These are phyloP conservation scores for Stachybotrys chlorohalonatus DNA, from an alignment of 2,329 filamentous ascomycete species.

Conservation along the genomic window DNA sequence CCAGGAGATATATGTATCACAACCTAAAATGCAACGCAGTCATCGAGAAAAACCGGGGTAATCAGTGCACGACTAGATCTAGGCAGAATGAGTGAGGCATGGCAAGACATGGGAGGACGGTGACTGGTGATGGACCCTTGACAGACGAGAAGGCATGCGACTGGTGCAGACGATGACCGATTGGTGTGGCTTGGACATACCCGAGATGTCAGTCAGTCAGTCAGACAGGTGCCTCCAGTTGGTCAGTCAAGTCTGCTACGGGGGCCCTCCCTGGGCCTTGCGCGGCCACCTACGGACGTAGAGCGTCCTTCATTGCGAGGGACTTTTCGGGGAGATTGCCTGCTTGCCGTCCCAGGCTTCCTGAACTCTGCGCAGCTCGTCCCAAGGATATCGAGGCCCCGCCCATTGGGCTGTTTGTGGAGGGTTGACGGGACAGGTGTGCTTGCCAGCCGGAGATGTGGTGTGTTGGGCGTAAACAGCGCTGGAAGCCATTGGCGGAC, in stretches of 20 bases:
- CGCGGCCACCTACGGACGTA: no score
- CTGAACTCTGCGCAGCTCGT: neutral
- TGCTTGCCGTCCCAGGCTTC: neutral
- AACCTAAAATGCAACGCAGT: neutral
- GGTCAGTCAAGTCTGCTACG: neutral
- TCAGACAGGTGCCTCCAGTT: neutral
- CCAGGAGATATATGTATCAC: neutral
- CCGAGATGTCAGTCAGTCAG: neutral
- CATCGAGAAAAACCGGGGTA: neutral
- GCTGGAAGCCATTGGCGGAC: neutral
- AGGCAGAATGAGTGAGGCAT: neutral
- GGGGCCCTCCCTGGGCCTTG: neutral
- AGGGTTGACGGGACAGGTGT: neutral
- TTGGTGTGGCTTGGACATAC: neutral
- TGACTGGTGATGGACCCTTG: neutral
- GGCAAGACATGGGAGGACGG: neutral
- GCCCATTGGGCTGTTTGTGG: neutral
- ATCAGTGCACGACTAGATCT: neutral
- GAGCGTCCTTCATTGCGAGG: neutral
- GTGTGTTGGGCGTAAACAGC: neutral
- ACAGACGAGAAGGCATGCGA: neutral
- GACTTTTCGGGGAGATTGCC: neutral
- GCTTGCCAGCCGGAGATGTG: neutral
- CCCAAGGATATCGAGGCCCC: neutral
- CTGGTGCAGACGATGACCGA: neutral